A percentile compares a stretch with the other conserved stretches of the same genome.
These are phyloP conservation scores for Fusarium pseudonygamai DNA, from an alignment of 2,329 filamentous ascomycete species.

Conservation along the genomic window DNA sequence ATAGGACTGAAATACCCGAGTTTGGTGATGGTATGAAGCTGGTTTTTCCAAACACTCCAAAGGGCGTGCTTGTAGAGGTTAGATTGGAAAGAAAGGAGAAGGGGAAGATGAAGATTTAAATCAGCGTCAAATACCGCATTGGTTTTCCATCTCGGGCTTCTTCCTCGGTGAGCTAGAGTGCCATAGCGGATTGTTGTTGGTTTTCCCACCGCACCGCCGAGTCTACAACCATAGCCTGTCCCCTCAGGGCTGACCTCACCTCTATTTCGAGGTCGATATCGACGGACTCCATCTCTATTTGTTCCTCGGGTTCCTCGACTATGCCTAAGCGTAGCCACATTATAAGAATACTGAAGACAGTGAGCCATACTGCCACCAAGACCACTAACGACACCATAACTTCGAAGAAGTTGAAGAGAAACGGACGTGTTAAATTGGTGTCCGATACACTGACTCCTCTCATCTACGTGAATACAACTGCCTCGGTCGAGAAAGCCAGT, in stretches of 20 bases:
- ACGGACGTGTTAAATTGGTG: neutral
- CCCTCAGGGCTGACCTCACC: neutral
- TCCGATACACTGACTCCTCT: neutral
- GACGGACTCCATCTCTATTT: neutral
- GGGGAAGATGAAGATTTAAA: neutral
- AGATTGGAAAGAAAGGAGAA: fast-evolving
- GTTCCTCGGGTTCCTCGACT: fast-evolving
- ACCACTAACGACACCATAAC: neutral
- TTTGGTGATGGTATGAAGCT: neutral
- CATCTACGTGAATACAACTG: neutral
- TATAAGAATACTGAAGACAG: neutral
- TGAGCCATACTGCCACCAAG: neutral
- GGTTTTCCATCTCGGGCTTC: neutral
- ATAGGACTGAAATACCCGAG: neutral
- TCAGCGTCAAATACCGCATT: neutral
- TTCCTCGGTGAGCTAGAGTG: neutral
- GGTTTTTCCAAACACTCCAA: neutral
- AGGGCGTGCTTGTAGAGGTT: neutral
- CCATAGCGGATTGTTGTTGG: fast-evolving
- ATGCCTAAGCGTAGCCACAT: neutral
- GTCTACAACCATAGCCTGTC: neutral
- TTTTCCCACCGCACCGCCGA: neutral
- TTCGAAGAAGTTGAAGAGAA: neutral
- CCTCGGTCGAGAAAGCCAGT: neutral
- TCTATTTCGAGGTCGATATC: neutral